Evolutionary conservation across 371 early-diverging fungal species (phyloP).

Genomic region (Choanephora cucurbitarum): DNA sequence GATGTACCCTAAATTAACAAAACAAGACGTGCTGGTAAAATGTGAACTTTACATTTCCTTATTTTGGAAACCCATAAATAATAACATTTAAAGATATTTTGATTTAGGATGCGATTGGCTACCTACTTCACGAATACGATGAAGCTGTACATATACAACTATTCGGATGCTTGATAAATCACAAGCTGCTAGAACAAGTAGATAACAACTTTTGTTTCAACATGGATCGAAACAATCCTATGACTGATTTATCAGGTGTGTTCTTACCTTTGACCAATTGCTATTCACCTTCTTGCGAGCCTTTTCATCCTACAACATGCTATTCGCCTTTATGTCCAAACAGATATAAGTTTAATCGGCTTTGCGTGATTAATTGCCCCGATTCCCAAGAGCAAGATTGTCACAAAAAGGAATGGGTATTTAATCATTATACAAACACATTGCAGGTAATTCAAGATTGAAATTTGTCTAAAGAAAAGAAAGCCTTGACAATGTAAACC

Average conservation of each 20-base stretch:
- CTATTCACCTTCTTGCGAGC: constrained; percentile 33
- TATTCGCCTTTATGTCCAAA: constrained; percentile 42
- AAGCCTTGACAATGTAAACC: too few relatives aligned
- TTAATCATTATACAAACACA: neutral
- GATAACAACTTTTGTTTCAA: neutral
- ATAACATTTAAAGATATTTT: constrained; percentile 13
- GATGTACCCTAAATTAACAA: constrained; percentile 26
- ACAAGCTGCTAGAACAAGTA: constrained; percentile 3
- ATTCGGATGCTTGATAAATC: constrained; percentile 24
- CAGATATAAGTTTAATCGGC: constrained; percentile 13
- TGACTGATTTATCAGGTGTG: constrained; percentile 17
- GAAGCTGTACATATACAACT: constrained; percentile 22
- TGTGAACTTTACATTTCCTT: constrained; percentile 5
- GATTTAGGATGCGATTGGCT: constrained; percentile 28
- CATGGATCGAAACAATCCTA: constrained; percentile 1
- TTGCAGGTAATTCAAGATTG: constrained; percentile 1
- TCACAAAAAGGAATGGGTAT: neutral
- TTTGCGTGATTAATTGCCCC: constrained; percentile 8
- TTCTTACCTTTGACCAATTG: constrained; percentile 35
- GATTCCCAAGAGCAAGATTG: neutral
- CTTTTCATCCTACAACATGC: constrained; percentile 15
- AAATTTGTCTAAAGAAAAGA: neutral
- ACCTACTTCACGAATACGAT: constrained; percentile 26
- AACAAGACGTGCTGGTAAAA: constrained; percentile 37
- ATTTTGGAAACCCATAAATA: constrained; percentile 8